Base-by-base conservation (phyloP, 306 rosid species). In the Gleditsia sinensis region DNA sequence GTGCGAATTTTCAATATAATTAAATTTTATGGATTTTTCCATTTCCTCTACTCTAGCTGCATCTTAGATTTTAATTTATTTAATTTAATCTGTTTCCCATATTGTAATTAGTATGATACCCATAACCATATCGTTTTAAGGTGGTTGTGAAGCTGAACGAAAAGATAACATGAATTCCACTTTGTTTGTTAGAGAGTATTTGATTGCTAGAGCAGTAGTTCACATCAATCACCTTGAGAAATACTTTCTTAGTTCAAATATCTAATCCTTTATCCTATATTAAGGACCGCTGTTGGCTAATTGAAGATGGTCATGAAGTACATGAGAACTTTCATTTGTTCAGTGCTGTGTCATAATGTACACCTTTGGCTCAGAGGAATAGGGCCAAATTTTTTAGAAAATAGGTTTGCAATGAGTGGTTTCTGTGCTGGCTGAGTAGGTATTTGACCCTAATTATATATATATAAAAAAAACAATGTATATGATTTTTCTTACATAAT, bases 171-270 rank as follows among this genome's bases (percentile, higher is more conserved):
- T 62, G 36, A 39, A 28, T 75, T 65, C 73, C 57, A 51, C 12
- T 53, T 65, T n/a, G 6, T 25, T 36, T 36, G 20, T 12, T 30
- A 20, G 27, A n/a, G 43, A 66, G 69, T 46, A 43, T 30, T 55
- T 60, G 61, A 53, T 67, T 32, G 32, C 33, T 50, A 50, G 51
- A 58, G 9, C 58, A 79, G 30, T 59, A 28, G 20, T 0, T 45
- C 55, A 42, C 14, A 14, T 34, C 37, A 74, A 58, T 11, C 75
- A 57, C 66, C 66, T 2, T 19, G 64, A 49, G 21, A 64, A 55
- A 45, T 43, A 71, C 37, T 63, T 73, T 49, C 24, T 48, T 25
- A 16, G 55, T 25, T 63, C 46, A 33, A 49, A 12, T 33, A 12
- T 46, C 37, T 59, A 46, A 12, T 45, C 48, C 45, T 45, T 39